phyloP scores from a whole-genome alignment of 202 grass and related monocot species.

The Hordeum pubiflorum region DNA sequence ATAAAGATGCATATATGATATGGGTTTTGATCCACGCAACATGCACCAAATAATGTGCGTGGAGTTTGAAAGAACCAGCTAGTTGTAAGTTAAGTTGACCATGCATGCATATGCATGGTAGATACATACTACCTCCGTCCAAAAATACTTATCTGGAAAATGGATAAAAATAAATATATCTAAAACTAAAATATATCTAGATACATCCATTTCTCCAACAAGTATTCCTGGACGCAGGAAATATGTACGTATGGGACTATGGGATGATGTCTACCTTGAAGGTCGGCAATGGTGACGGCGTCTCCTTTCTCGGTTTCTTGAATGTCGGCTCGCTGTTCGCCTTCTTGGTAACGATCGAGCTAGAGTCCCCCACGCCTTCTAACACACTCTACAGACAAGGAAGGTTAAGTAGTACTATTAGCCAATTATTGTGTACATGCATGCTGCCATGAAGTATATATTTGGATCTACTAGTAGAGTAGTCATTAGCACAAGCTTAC shows the following conservation, averaged over 20 bases:
- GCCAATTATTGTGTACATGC: not conserved
- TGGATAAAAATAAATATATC: too few relatives aligned
- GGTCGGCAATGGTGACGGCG: constrained; percentile 55
- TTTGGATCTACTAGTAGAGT: too few relatives aligned
- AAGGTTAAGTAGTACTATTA: not conserved
- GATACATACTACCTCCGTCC: too few relatives aligned
- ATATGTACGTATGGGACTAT: not conserved
- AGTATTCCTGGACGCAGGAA: too few relatives aligned
- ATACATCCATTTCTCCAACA: too few relatives aligned
- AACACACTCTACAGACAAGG: constrained; percentile 31
- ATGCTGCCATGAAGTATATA: not conserved
- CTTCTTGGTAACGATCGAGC: constrained; percentile 45
- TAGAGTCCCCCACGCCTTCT: constrained; percentile 49
- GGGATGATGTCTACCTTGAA: constrained; percentile 54
- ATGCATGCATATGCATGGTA: not conserved
- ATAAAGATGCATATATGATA: not conserved
- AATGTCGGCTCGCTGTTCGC: not conserved
- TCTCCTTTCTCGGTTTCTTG: constrained; percentile 70
- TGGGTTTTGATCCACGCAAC: not conserved
- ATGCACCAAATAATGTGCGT: not conserved
- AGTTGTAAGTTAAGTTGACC: not conserved
- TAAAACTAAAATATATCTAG: too few relatives aligned
- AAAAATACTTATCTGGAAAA: too few relatives aligned
- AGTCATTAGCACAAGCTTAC: not conserved
- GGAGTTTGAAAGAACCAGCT: not conserved